phyloP scores from a whole-genome alignment of 176 grass and related monocot genomes.

The Otatea glauca region DNA sequence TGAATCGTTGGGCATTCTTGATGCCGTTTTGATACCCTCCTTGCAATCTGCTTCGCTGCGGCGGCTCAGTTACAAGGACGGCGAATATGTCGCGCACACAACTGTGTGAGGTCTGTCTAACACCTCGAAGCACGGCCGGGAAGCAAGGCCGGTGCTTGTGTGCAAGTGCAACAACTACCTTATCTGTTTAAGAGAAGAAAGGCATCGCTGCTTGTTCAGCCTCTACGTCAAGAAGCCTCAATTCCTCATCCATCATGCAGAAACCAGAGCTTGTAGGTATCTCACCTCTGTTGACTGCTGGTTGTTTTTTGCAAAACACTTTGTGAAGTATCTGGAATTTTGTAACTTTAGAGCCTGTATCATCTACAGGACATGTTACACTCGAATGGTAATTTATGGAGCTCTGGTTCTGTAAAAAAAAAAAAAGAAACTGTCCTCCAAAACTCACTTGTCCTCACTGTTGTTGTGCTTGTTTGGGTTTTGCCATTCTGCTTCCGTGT shows the following conservation, averaged over 20 bases:
- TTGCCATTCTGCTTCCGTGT: neutral
- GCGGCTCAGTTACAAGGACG: conserved; percentile 54
- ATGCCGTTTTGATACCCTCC: conserved; percentile 41
- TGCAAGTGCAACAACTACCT: neutral
- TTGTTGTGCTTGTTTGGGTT: neutral
- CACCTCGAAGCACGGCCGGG: neutral
- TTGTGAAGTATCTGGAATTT: neutral
- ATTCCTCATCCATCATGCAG: neutral
- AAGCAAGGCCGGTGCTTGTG: neutral
- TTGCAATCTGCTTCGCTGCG: conserved; percentile 47
- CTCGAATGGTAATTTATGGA: conserved; percentile 33
- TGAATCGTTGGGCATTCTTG: conserved; percentile 45
- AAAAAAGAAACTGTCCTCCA: neutral
- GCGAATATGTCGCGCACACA: conserved; percentile 50
- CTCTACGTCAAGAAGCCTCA: neutral
- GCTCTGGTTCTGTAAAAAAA: neutral
- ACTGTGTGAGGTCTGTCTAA: conserved; percentile 34
- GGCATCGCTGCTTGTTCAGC: neutral
- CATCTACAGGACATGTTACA: neutral
- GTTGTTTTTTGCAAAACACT: neutral
- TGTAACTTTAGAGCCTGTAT: conserved; percentile 26
- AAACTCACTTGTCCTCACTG: neutral
- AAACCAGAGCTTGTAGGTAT: neutral
- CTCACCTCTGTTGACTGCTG: neutral
- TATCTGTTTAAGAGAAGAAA: neutral